Base-by-base conservation (phyloP, 345 rosid species). In the Lepidium didymum region DNA sequence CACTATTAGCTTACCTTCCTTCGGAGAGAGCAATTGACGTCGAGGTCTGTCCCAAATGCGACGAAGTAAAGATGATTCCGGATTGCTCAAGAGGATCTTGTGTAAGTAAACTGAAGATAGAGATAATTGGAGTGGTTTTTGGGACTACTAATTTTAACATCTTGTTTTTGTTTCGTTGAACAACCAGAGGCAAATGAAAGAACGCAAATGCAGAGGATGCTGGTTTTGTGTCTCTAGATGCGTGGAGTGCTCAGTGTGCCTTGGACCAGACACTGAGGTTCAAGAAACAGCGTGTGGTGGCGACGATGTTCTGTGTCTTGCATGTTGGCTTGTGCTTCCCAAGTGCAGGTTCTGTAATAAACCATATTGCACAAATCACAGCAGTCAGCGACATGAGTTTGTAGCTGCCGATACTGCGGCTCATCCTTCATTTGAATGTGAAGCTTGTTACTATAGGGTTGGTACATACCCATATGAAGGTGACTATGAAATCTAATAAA, bases 271-370 rank as follows among this genome's bases (percentile, higher is more conserved):
- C 0, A 40, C 46, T 44, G 86, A 84, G 56, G 14, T 55, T 37
- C 92, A 83, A 43, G 87, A 84, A 56, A 68, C 88, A 31, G 77
- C 77, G 11, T 90, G 94, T 19, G 72, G 80, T 37, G 43, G 41
- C 0, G 92, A 86, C 0, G 91, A 86, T 23, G 38, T 71, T 8
- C 25, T 88, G 64, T 90, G 97, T 73, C 75, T 70, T 41, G 68
- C 65, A 4, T 90, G 97, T 61, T 93, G 98, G 97, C 78, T 87
- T 64, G 76, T 18, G 43, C 87, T 90, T 37, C 84, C 91, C 0
- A 90, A 90, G 73, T 93, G 98, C 40, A 75, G 67, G 42, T 79
- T 77, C 43, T 90, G 98, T 44, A 88, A 90, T 67, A 81, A 76
- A 68, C 92, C 96, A 0, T 87, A 86, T 21, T 90, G 98, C 53